Base-by-base conservation (phyloP, 345 rosid species). In the Rhizophora mangle region DNA sequence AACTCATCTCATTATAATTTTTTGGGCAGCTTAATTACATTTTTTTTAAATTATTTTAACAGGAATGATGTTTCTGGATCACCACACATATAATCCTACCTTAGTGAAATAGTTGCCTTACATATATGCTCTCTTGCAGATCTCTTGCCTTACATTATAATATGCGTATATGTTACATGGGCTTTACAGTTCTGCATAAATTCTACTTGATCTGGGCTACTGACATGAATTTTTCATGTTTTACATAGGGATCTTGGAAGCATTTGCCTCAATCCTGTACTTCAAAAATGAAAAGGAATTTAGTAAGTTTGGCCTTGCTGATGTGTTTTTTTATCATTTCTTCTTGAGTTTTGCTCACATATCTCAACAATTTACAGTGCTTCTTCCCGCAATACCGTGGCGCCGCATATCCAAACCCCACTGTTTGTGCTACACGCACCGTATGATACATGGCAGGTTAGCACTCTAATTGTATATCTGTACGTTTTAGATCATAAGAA, bases 371-470 rank as follows among this genome's bases (percentile, higher is more conserved):
- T 36, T 36, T 32, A 34, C 95, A 92, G 98, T 95, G 99, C 73
- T 90, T 95, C 88, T 95, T 95, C 90, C 99, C 99, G 4, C 94
- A 92, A 82, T 65, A 90, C 58, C n/a, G 82, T 85, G 60, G 87
- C 74, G 6, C 76, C 70, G 8, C 82, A 86, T 70, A 83, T 95
- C 55, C 77, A 53, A 70, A 95, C 97, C 8, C 98, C 99, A 1
- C 72, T 95, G 19, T 95, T 95, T 83, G 65, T 95, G 67, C 79
- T 90, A 22, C 24, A 24, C 1, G 24, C 99, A 3, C 96, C 98
- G 22, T 90, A 92, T 68, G 97, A 92, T 79, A 86, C 93, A 8
- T 92, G 99, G 99, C 98, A 95, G 99, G 99, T 95, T 67, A 37
- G 84, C 47, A 31, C 65, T 43, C 51, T 57, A 24, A 8, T 36